phyloP scores from a whole-genome alignment of 257 asterid genomes.

The Cynanchum wilfordii region DNA sequence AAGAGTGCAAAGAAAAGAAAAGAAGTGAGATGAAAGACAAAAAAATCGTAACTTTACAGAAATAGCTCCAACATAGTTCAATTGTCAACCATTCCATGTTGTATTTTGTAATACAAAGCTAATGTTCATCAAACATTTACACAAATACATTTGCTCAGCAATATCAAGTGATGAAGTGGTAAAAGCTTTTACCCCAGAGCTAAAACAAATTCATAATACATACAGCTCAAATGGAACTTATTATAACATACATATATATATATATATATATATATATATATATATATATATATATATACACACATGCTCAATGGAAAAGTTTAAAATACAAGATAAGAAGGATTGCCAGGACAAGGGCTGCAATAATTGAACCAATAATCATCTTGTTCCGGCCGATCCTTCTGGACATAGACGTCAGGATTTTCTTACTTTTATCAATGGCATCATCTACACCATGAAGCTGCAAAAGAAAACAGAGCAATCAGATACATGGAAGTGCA shows the following conservation, averaged over 20 bases:
- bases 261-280: too few species aligned
- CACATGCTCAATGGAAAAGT: conserved; percentile 32
- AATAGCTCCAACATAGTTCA: background rate
- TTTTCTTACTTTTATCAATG: conserved; percentile 81
- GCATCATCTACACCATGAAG: conserved; percentile 90
- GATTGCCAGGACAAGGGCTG: conserved; percentile 70
- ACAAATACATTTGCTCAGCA: background rate
- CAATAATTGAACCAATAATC: conserved; percentile 72
- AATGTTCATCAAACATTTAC: background rate
- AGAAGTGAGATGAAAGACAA: background rate
- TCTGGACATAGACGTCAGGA: conserved; percentile 76
- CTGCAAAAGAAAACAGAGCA: conserved; percentile 38
- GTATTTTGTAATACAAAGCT: too few species aligned
- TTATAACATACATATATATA: too few species aligned
- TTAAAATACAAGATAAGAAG: conserved; percentile 64
- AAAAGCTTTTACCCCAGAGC: background rate
- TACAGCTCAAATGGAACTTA: background rate
- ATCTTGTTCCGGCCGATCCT: conserved; percentile 83
- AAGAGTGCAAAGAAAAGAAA: background rate
- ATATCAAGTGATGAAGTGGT: background rate
- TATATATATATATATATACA: conserved; percentile 2
- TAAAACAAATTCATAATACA: background rate
- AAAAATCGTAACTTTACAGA: background rate
- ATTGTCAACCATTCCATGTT: background rate
- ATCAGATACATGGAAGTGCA: background rate